Conservation (phyloP, 306 rosid genomes). For the Acacia confusa region DNA sequence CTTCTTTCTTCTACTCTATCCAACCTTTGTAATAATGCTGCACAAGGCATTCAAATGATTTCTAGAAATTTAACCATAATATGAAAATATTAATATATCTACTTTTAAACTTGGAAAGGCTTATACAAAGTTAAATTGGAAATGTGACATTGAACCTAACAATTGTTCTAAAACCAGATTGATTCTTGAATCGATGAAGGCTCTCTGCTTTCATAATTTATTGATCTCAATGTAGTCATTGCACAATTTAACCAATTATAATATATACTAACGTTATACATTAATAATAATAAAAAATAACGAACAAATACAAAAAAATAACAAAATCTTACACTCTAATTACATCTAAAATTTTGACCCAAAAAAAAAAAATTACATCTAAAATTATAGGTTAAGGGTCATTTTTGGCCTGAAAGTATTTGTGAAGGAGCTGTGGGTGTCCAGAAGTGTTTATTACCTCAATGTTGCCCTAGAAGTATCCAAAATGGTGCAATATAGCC, state of each 20-base stretch:
- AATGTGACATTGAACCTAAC: neutral
- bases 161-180: neutral
- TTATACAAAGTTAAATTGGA: neutral
- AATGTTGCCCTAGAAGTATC: too few relatives aligned
- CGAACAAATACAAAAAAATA: neutral
- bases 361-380: too few relatives aligned
- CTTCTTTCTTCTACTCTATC: slow-evolving; percentile 18
- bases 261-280: neutral
- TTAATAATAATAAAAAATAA: neutral
- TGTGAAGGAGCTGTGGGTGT: too few relatives aligned
- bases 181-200: neutral
- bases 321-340: neutral
- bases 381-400: neutral
- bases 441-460: too few relatives aligned
- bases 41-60: slow-evolving; percentile 7
- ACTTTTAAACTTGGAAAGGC: neutral
- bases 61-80: neutral
- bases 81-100: neutral
- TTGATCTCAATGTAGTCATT: neutral
- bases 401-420: too few relatives aligned
- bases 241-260: neutral
- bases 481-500: too few relatives aligned
- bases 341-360: neutral
- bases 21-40: slow-evolving; percentile 13
- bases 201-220: neutral